phyloP scores from a whole-genome alignment of 306 rosid species.

The Vigna trinervia region DNA sequence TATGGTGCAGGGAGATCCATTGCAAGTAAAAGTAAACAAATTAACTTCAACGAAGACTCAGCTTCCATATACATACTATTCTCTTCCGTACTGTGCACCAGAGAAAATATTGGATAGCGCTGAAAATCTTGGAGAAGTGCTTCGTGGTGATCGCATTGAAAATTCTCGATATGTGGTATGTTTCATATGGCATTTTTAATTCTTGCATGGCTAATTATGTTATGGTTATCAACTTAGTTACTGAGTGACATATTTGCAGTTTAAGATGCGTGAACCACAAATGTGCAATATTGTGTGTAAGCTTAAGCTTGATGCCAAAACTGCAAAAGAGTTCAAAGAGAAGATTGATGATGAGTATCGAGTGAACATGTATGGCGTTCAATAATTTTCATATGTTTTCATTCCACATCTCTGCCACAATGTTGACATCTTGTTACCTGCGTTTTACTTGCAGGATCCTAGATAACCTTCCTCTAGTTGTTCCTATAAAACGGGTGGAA shows the following conservation, averaged over 20 bases:
- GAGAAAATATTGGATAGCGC: constrained; percentile 80
- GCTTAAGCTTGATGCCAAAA: constrained; percentile 70
- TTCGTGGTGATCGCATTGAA: constrained; percentile 98
- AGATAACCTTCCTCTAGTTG: constrained; percentile 94
- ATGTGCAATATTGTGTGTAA: constrained; percentile 79
- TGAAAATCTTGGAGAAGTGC: constrained; percentile 97
- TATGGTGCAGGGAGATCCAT: constrained; percentile 76
- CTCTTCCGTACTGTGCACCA: constrained; percentile 81
- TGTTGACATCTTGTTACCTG: constrained; percentile 25
- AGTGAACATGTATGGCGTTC: constrained; percentile 82
- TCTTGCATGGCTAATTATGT: constrained; percentile 10
- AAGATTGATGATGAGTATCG: constrained; percentile 96
- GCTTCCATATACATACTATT: constrained; percentile 90
- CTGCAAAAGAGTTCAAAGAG: constrained; percentile 84
- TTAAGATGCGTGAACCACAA: constrained; percentile 93
- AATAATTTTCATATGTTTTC: background rate
- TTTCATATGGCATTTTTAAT: constrained; percentile 27
- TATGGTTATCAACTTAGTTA: constrained; percentile 40
- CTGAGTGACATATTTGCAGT: constrained; percentile 57
- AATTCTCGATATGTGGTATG: constrained; percentile 87
- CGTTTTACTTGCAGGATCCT: constrained; percentile 72
- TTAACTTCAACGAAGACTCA: constrained; percentile 92
- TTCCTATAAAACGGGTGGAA: constrained; percentile 78
- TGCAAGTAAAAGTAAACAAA: constrained; percentile 98
- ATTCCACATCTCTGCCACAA: background rate